phyloP scores from a whole-genome alignment of 257 asterid genomes.

The Henckelia pumila region DNA sequence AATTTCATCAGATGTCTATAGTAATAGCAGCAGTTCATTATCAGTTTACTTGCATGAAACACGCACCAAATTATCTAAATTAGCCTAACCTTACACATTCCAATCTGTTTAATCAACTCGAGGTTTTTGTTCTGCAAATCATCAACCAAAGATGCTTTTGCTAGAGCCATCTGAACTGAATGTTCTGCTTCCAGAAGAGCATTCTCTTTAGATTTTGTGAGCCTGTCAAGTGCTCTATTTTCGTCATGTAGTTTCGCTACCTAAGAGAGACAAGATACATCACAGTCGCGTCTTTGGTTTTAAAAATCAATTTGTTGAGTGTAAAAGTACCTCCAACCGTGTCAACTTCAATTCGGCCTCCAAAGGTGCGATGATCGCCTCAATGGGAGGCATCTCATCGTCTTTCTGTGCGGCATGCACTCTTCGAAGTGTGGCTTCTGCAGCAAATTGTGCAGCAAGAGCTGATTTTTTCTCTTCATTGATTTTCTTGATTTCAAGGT shows the following conservation, averaged over 20 bases:
- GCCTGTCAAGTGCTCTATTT: constrained; percentile 84
- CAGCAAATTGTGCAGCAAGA: constrained; percentile 89
- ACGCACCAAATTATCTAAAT: constrained; percentile 20
- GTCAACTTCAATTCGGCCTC: constrained; percentile 93
- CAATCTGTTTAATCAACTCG: constrained; percentile 76
- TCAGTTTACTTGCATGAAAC: constrained; percentile 2
- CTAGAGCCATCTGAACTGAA: constrained; percentile 76
- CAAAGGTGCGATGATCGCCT: constrained; percentile 85
- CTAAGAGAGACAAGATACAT: constrained; percentile 39
- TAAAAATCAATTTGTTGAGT: constrained; percentile 21
- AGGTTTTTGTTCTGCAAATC: constrained; percentile 86
- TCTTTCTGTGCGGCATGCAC: constrained; percentile 95
- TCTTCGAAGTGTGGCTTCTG: constrained; percentile 93
- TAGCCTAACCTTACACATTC: constrained; percentile 79
- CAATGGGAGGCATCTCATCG: constrained; percentile 93
- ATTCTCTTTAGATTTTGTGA: constrained; percentile 93
- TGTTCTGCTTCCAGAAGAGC: constrained; percentile 88
- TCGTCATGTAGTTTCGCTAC: constrained; percentile 85
- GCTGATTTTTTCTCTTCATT: constrained; percentile 87
- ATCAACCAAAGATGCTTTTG: constrained; percentile 88
- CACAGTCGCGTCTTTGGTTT: constrained; percentile 16
- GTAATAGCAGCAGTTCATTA: constrained; percentile 8
- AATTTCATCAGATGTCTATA: constrained; percentile 27
- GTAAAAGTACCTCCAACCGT: constrained; percentile 62
- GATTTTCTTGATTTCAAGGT: constrained; percentile 73